Conservation (phyloP, 306 rosid genomes). For the Acacia acuminata region DNA sequence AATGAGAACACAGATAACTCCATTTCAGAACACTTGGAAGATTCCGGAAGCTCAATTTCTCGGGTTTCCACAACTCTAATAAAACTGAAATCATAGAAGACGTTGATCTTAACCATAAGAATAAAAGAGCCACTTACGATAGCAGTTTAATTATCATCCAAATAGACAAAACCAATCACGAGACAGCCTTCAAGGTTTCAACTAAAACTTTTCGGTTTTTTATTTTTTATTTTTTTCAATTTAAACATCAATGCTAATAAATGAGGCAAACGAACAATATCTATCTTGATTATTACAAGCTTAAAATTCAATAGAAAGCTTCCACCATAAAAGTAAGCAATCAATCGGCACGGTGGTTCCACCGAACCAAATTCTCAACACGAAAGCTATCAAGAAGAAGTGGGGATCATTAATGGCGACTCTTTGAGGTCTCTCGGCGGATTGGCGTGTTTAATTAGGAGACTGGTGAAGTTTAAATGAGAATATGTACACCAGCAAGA, state of each 20-base stretch:
- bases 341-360: slow-evolving; percentile 39
- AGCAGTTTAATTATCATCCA: background rate
- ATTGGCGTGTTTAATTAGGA: slow-evolving; percentile 8
- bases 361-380: slow-evolving; percentile 34
- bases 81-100: background rate
- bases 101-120: background rate
- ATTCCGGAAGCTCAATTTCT: slow-evolving; percentile 2
- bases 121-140: background rate
- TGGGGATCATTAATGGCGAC: background rate
- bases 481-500: slow-evolving; percentile 10
- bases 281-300: slow-evolving; percentile 8
- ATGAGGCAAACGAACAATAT: slow-evolving; percentile 21
- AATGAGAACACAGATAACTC: background rate
- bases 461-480: slow-evolving; percentile 18
- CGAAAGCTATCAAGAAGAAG: slow-evolving; percentile 12
- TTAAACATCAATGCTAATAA: slow-evolving; percentile 3
- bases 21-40: background rate
- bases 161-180: background rate
- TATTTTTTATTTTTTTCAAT: background rate
- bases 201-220: background rate
- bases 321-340: slow-evolving; percentile 39
- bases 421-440: slow-evolving; percentile 14
- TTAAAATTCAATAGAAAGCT: background rate
- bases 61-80: slow-evolving; percentile 31
- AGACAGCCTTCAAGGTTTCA: background rate